Evolutionary conservation across 208 protist genomes (phyloP).

Genomic region (Crithidia brevicula): DNA sequence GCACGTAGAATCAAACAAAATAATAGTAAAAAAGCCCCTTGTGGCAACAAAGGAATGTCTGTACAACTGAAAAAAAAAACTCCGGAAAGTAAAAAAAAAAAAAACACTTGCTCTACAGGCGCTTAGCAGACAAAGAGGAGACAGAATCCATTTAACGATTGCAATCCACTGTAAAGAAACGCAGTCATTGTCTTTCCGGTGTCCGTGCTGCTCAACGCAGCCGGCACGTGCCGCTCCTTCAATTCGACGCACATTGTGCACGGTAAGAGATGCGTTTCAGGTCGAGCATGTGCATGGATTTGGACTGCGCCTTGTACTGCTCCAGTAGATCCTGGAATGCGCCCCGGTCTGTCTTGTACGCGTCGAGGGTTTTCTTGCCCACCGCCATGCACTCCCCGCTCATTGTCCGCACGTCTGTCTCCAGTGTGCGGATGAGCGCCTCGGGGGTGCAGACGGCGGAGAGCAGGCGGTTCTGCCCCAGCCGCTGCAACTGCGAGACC

Average conservation of each 20-base stretch:
- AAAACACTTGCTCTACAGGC: too few relatives aligned
- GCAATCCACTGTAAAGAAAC: not conserved
- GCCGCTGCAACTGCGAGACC: slow-evolving; percentile 52
- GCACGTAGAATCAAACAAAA: too few relatives aligned
- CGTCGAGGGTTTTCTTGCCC: slow-evolving; percentile 42
- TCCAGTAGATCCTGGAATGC: slow-evolving; percentile 61
- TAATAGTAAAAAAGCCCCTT: too few relatives aligned
- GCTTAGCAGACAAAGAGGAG: too few relatives aligned
- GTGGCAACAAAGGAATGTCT: too few relatives aligned
- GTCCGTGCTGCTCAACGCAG: too few relatives aligned
- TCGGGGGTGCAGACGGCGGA: slow-evolving; percentile 61
- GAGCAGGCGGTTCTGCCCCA: slow-evolving; percentile 48
- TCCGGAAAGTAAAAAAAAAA: too few relatives aligned
- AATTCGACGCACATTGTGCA: slow-evolving; percentile 30
- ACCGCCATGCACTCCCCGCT: slow-evolving; percentile 37
- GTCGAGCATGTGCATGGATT: slow-evolving; percentile 71
- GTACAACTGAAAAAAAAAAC: too few relatives aligned
- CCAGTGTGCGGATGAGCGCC: slow-evolving; percentile 70
- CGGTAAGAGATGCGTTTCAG: slow-evolving; percentile 64
- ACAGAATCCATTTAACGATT: too few relatives aligned
- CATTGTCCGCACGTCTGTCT: slow-evolving; percentile 56
- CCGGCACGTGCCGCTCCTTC: not conserved
- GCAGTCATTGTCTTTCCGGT: not conserved
- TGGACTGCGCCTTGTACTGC: slow-evolving; percentile 58
- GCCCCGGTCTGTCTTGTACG: slow-evolving; percentile 44